Base-by-base conservation (phyloP, 345 rosid genomes). In the Citrus cavaleriei region DNA sequence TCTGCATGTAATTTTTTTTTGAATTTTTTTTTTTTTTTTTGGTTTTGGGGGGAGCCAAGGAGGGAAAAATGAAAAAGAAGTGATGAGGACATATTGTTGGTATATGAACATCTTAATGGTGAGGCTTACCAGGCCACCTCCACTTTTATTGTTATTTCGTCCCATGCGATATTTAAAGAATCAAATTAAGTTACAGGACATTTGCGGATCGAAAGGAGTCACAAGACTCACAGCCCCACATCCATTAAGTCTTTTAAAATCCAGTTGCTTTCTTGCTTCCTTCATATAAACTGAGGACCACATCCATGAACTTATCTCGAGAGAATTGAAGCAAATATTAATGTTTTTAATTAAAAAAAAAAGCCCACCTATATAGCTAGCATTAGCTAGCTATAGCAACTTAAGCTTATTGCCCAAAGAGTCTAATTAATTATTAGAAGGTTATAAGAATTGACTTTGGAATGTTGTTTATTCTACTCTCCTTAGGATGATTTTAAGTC, bases 191-290 rank as follows among this genome's bases (percentile, higher is more conserved):
- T 1, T 2, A 8, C 1, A 34, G 76, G 65, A 27, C 63, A 54
- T 32, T 2, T 57, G 18, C 8, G 2, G 32, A 72, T 57, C 3
- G 9, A 72, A 7, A 5, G 4, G 57, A 13, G 46, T 72, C 76
- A 60, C 84, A 66, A 40, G 64, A 74, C 38, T 32, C 42, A 35
- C 62, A 21, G 22, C 66, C 83, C 66, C 76, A n/a, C 35, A 1
- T 38, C 59, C 75, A 69, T 69, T 80, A 14, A 24, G 28, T 70
- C 13, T 42, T 70, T 70, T 12, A 67, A 69, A 69, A 18, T 6
- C 27, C 35, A 69, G 57, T 18, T 69, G 12, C 54, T 22, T 22
- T 38, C 16, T 70, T 49, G 16, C 21, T 28, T 25, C 25, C 3
- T 13, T 27, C 3, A 46, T 12, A 10, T 34, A 54, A 16, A 37